These are phyloP conservation scores for Ophiostoma ulmi DNA, from an alignment of 2,329 filamentous ascomycete species.

Conservation along the genomic window DNA sequence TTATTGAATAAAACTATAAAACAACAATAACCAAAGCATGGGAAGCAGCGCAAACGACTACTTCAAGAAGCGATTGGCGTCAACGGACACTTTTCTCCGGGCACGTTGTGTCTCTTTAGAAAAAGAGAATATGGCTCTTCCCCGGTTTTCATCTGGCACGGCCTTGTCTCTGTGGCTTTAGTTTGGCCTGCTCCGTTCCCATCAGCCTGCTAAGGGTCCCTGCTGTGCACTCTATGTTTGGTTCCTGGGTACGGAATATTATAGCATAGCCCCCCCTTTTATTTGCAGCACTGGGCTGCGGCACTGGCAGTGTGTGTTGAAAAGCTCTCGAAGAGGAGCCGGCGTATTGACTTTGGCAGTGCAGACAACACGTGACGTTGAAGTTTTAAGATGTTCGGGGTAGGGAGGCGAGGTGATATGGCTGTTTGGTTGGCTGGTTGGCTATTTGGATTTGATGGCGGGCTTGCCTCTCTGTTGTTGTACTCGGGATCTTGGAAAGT, in stretches of 20 bases:
- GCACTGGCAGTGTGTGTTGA: background rate
- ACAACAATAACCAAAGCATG: slow-evolving; percentile 1
- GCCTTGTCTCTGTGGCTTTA: slow-evolving; percentile 13
- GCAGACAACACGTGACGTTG: background rate
- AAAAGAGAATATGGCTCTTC: slow-evolving; percentile 21
- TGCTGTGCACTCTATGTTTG: background rate
- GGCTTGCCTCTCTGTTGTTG: slow-evolving; percentile 4
- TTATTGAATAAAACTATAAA: slow-evolving; percentile 11
- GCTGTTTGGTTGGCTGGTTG: background rate
- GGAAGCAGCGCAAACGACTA: background rate
- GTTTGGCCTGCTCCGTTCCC: background rate
- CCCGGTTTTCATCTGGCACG: slow-evolving; percentile 20
- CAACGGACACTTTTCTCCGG: slow-evolving; percentile 21
- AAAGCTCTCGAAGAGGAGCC: background rate
- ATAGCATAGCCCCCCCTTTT: slow-evolving; percentile 13
- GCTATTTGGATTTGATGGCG: background rate
- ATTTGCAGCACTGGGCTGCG: slow-evolving; percentile 8
- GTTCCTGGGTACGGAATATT: background rate
- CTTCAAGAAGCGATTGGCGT: slow-evolving; percentile 13
- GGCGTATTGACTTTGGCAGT: background rate
- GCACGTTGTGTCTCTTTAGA: slow-evolving; percentile 19
- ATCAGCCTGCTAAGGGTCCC: slow-evolving; percentile 5
- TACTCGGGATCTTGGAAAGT: background rate
- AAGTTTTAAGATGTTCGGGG: background rate
- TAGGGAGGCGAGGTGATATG: background rate